phyloP scores from a whole-genome alignment of 768 basidiomycete species.

The Cubamyces lactineus region DNA sequence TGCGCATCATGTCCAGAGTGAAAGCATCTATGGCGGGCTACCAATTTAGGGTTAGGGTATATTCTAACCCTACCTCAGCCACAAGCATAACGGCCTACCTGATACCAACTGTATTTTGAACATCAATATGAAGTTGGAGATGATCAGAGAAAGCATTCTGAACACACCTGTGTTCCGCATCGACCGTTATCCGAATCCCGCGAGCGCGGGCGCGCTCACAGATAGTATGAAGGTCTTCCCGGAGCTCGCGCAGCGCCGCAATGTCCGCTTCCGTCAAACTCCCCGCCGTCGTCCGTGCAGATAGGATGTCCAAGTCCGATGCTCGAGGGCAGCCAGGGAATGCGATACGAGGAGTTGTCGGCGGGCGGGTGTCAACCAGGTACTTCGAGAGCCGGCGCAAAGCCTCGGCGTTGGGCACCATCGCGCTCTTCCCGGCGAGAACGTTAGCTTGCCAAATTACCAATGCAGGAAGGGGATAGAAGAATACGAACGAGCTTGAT shows the following conservation, averaged over 20 bases:
- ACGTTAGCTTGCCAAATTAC: not conserved
- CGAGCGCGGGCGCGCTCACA: conserved; percentile 63
- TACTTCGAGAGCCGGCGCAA: conserved; percentile 65
- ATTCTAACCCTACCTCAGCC: not conserved
- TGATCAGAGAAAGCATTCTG: not conserved
- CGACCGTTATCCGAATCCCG: conserved; percentile 73
- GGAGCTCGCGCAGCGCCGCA: conserved; percentile 59
- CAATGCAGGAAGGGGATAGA: not conserved
- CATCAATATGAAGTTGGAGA: not conserved
- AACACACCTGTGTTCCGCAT: conserved; percentile 81
- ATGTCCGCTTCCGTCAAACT: conserved; percentile 60
- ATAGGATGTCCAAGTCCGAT: conserved; percentile 60
- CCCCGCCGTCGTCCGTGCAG: conserved; percentile 21
- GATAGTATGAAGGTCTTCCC: conserved; percentile 63
- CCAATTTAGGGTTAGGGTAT: conserved; percentile 2
- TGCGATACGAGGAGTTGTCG: conserved; percentile 41
- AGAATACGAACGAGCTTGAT: conserved; percentile 68
- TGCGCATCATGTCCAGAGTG: conserved; percentile 70
- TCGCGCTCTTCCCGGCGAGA: conserved; percentile 53
- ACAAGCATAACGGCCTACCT: conserved; percentile 32
- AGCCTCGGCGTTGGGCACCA: conserved; percentile 64
- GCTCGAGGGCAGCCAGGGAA: conserved; percentile 72
- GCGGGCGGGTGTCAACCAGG: conserved; percentile 49
- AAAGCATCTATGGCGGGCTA: conserved; percentile 85
- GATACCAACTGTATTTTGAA: conserved; percentile 39